Base-by-base conservation (phyloP, 148 eudicot species). In the Simmondsia chinensis region DNA sequence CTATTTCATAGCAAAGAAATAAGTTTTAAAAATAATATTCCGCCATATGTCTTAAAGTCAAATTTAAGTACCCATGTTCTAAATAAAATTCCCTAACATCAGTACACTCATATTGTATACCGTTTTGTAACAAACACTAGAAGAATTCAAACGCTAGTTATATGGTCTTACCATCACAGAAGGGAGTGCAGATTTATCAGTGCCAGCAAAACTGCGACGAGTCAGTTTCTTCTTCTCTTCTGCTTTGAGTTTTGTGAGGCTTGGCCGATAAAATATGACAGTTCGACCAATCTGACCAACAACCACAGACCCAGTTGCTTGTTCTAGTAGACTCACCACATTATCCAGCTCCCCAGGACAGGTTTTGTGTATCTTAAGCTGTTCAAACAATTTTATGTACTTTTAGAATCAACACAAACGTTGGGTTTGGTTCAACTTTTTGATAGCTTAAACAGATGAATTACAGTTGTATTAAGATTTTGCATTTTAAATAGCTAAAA, bases 201-300 rank as follows among this genome's bases (percentile, higher is more conserved):
- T 57, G 44, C 33, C n/a, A n/a, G n/a, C n/a, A 36, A 61, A 63
- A 34, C 61, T 24, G 39, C 43, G 65, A 40, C 71, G 76, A 54
- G 66, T 50, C 57, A 68, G 71, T 50, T 70, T 77, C 80, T 60
- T 91, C 60, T 79, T 91, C 85, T 82, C 76, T 48, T 74, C 99
- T 9, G 76, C 95, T 68, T 79, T 68, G 40, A 82, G 35, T 54
- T 79, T 85, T 12, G 79, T 53, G 52, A 85, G 20, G 66, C 99
- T 91, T 5, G 99, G 99, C 40, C 95, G 59, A 48, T 91, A 91
- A n/a, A 91, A 76, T 43, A 91, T 91, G 51, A 85, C 94, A 5
- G 80, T 82, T 45, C 95, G 76, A 33, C 99, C 95, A 53, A 91
- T 82, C 60, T 71, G 81, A 38, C 77, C 63, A 46, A 91, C 86